Evolutionary conservation across 352 stramenopile species (phyloP).

Genomic region (Phytopythium delawarense): DNA sequence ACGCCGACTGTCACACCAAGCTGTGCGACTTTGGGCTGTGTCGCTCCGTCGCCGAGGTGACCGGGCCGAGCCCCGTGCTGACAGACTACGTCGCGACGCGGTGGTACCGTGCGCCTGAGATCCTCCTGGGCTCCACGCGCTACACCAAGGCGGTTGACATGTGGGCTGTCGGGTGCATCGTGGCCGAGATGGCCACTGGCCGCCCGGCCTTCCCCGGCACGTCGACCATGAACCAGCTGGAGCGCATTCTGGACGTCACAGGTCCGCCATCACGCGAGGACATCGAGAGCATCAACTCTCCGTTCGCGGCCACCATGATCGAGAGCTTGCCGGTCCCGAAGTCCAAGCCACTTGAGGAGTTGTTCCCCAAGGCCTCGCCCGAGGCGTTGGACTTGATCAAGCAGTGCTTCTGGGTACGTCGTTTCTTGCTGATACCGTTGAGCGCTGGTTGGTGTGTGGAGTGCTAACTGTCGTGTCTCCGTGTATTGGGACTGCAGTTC

Average conservation of each 20-base stretch:
- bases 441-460: too few species aligned
- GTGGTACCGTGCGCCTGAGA: conserved; percentile 95
- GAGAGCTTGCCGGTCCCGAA: conserved; percentile 83
- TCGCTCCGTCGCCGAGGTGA: conserved; percentile 86
- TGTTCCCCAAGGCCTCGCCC: conserved; percentile 84
- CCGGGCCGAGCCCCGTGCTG: conserved; percentile 76
- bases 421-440: neutral
- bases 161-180: conserved; percentile 92
- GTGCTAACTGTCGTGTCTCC: too few species aligned
- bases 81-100: conserved; percentile 96
- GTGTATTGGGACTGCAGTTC: conserved; percentile 54
- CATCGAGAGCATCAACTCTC: conserved; percentile 90
- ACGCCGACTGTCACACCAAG: conserved; percentile 93
- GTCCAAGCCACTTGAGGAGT: conserved; percentile 71
- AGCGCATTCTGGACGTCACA: conserved; percentile 95
- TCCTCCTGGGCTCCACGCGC: conserved; percentile 90
- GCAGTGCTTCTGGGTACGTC: conserved; percentile 77
- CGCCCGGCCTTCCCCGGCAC: conserved; percentile 92
- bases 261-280: conserved; percentile 87
- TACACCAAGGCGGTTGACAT: conserved; percentile 95
- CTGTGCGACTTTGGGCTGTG: conserved; percentile 97
- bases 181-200: conserved; percentile 92
- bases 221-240: conserved; percentile 96
- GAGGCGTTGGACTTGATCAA: conserved; percentile 90
- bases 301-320: conserved; percentile 92